Evolutionary conservation across 1,284 basidiomycete species (phyloP).

Genomic region (Inonotus obliquus): DNA sequence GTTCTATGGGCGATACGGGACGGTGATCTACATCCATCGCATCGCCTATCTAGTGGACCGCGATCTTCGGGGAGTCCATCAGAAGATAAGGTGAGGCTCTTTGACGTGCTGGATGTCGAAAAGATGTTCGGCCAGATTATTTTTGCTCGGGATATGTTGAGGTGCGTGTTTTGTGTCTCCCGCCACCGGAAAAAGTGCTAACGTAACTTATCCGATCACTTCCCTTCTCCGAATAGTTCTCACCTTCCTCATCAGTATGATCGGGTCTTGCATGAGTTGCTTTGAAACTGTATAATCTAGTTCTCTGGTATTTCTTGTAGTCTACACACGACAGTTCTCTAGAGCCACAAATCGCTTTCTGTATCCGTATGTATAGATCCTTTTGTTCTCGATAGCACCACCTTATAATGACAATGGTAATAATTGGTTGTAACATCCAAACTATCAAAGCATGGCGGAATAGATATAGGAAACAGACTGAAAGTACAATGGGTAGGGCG

Average conservation of each 20-base stretch:
- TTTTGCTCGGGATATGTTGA: conserved; percentile 78
- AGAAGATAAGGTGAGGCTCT: conserved; percentile 52
- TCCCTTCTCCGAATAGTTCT: conserved; percentile 32
- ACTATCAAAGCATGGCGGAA: background rate
- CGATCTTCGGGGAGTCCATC: conserved; percentile 13
- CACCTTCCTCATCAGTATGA: conserved; percentile 68
- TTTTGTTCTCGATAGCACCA: background rate
- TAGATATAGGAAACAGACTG: background rate
- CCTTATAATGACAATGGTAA: background rate
- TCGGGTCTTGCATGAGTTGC: conserved; percentile 57
- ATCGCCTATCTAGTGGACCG: conserved; percentile 30
- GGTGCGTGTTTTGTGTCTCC: conserved; percentile 34
- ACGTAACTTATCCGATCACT: background rate
- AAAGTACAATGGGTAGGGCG: background rate
- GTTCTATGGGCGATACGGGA: conserved; percentile 75
- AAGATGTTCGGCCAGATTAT: conserved; percentile 77
- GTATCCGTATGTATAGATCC: background rate
- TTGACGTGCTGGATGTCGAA: conserved; percentile 70
- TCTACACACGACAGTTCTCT: background rate
- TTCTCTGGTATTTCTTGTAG: background rate
- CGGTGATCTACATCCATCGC: conserved; percentile 54
- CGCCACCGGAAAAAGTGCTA: background rate
- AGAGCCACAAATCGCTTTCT: background rate
- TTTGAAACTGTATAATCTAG: conserved; percentile 30
- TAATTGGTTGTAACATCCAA: background rate